phyloP scores from a whole-genome alignment of 805 yeast genomes.

The Komagataella pseudopastoris region DNA sequence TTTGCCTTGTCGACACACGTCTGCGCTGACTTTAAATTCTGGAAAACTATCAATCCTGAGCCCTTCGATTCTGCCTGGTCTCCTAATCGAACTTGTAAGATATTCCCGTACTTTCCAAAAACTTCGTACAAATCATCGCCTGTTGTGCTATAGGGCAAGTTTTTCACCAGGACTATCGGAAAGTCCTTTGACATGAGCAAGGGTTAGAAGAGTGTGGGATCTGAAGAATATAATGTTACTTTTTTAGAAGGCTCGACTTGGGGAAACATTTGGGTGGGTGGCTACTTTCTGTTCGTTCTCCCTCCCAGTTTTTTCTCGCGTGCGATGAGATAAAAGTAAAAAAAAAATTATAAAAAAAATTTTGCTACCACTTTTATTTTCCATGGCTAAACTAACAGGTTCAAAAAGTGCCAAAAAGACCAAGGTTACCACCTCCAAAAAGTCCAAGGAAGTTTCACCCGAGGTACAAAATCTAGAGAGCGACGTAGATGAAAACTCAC shows the following conservation, averaged over 20 bases:
- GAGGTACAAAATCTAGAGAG: neutral
- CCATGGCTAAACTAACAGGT: neutral
- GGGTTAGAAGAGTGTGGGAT: neutral
- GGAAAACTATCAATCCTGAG: conserved; percentile 42
- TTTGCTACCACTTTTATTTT: neutral
- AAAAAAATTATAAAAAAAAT: too few relatives aligned
- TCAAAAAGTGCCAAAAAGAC: neutral
- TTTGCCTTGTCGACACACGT: conserved; percentile 39
- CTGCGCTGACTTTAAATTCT: conserved; percentile 31
- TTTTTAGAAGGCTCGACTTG: too few relatives aligned
- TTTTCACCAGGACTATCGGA: conserved; percentile 34
- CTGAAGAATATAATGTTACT: too few relatives aligned
- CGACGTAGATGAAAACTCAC: neutral
- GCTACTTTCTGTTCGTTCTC: neutral
- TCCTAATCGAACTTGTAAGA: conserved; percentile 38
- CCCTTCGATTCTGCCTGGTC: conserved; percentile 27
- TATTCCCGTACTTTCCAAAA: conserved; percentile 40
- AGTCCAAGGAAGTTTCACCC: neutral
- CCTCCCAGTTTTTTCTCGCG: neutral
- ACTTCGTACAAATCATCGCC: conserved; percentile 33
- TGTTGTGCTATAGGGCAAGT: conserved; percentile 38
- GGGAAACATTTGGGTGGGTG: neutral
- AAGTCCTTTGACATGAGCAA: conserved; percentile 8
- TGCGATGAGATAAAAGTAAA: neutral
- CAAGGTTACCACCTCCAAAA: neutral